phyloP scores from a whole-genome alignment of 2,329 filamentous ascomycete species.

The Exophiala xenobiotica region DNA sequence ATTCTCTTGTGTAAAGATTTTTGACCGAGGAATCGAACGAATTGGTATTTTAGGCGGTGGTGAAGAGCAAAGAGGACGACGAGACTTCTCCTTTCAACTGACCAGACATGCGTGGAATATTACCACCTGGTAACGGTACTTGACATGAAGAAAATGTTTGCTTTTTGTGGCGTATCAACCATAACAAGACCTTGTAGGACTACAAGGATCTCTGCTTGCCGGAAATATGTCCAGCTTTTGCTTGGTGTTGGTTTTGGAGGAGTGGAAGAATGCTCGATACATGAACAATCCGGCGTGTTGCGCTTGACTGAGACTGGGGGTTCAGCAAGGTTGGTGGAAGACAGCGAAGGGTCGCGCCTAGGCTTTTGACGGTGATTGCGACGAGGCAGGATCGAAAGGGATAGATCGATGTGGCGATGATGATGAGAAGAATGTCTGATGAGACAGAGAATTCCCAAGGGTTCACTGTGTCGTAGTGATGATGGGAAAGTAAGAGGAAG shows the following conservation, averaged over 20 bases:
- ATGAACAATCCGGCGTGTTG: slow-evolving; percentile 68
- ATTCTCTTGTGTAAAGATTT: slow-evolving; percentile 1
- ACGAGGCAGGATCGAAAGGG: not conserved
- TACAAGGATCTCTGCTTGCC: slow-evolving; percentile 92
- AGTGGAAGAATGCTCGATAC: slow-evolving; percentile 96
- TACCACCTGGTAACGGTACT: slow-evolving; percentile 28
- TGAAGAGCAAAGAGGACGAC: slow-evolving; percentile 38
- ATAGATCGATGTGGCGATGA: not conserved
- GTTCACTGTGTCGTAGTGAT: slow-evolving; percentile 21
- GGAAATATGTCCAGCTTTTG: slow-evolving; percentile 96
- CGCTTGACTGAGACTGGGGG: slow-evolving; percentile 13
- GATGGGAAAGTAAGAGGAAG: slow-evolving; percentile 24
- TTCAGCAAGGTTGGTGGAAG: not conserved
- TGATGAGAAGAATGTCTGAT: slow-evolving; percentile 22
- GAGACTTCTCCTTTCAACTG: slow-evolving; percentile 42
- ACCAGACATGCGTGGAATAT: slow-evolving; percentile 61
- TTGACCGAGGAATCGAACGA: slow-evolving; percentile 8
- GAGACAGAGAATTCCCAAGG: slow-evolving; percentile 17
- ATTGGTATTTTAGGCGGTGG: slow-evolving; percentile 30
- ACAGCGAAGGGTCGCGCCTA: not conserved
- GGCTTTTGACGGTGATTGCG: not conserved
- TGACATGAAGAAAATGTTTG: slow-evolving; percentile 32
- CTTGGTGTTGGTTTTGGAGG: slow-evolving; percentile 91
- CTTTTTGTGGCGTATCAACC: slow-evolving; percentile 64
- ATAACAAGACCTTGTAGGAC: slow-evolving; percentile 78